These are phyloP conservation scores for Dioszegia crocea DNA, from an alignment of 768 basidiomycete species.

Conservation along the genomic window DNA sequence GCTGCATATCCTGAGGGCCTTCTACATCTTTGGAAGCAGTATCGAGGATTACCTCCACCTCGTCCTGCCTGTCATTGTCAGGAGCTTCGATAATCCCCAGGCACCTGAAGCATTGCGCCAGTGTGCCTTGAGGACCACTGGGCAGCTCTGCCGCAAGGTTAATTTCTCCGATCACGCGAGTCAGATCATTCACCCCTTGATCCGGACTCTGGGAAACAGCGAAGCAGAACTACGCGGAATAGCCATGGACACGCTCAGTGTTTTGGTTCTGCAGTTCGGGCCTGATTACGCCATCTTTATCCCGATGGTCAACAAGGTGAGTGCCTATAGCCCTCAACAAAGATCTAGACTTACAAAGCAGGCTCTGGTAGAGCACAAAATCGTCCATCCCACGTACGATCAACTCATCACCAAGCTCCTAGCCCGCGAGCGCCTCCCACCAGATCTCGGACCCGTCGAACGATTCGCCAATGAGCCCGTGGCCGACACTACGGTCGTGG, in stretches of 20 bases:
- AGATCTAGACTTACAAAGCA: slow-evolving; percentile 44
- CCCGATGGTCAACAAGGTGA: slow-evolving; percentile 90
- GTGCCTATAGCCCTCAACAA: slow-evolving; percentile 11
- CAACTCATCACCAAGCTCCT: slow-evolving; percentile 79
- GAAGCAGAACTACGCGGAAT: slow-evolving; percentile 72
- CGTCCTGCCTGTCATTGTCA: slow-evolving; percentile 89
- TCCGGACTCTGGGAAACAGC: slow-evolving; percentile 68
- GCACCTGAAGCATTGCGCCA: slow-evolving; percentile 71
- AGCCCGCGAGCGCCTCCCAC: slow-evolving; percentile 84
- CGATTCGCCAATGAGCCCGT: slow-evolving; percentile 29
- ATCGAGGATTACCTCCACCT: slow-evolving; percentile 97
- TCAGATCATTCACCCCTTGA: slow-evolving; percentile 90
- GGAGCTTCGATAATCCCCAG: slow-evolving; percentile 78
- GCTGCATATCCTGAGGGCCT: slow-evolving; percentile 88
- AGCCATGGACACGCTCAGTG: slow-evolving; percentile 89
- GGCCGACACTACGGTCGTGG: slow-evolving; percentile 50
- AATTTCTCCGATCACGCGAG: slow-evolving; percentile 98
- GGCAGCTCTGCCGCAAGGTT: slow-evolving; percentile 80
- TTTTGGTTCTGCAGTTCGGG: slow-evolving; percentile 85
- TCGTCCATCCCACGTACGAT: slow-evolving; percentile 80
- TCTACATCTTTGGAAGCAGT: slow-evolving; percentile 90
- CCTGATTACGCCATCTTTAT: slow-evolving; percentile 97
- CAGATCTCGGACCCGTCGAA: slow-evolving; percentile 72
- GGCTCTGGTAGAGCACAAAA: slow-evolving; percentile 71
- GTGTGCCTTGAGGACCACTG: slow-evolving; percentile 84